Percentiles rank a stretch among this genome's conserved stretches.
These are phyloP conservation scores for Rubia occidens DNA, from an alignment of 305 asterid genomes.

Conservation along the genomic window DNA sequence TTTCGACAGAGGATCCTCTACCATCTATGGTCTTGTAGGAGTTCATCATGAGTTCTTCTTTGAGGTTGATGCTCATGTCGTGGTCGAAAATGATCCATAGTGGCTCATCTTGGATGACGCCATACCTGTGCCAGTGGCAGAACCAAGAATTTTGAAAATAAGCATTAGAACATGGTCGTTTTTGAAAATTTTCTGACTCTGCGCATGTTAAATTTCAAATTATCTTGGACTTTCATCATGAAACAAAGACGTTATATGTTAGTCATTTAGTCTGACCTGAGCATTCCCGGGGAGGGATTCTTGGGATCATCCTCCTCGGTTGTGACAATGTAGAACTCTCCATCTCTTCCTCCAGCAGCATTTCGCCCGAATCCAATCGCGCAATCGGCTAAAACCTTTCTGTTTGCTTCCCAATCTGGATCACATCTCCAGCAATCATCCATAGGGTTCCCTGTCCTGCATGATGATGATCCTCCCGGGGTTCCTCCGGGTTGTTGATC, in stretches of 20 bases:
- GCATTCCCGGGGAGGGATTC: constrained; percentile 26
- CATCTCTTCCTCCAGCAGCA: constrained; percentile 33
- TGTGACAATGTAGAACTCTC: constrained; percentile 27
- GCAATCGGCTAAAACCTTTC: constrained; percentile 31
- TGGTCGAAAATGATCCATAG: constrained; percentile 23
- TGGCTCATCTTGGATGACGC: constrained; percentile 22
- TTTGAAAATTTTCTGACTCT: neutral
- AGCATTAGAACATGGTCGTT: neutral
- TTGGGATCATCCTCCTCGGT: constrained; percentile 27
- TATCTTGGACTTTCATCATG: too few relatives aligned
- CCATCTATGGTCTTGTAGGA: constrained; percentile 28
- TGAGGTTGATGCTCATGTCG: constrained; percentile 18
- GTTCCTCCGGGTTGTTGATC: constrained; percentile 1
- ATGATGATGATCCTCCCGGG: constrained; percentile 9
- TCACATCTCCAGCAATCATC: constrained; percentile 41
- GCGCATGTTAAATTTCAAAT: too few relatives aligned
- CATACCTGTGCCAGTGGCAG: constrained; percentile 5
- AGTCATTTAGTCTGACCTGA: constrained; percentile 1
- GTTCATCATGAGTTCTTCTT: constrained; percentile 23
- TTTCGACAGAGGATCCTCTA: constrained; percentile 17
- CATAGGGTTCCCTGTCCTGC: constrained; percentile 29
- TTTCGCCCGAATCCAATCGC: constrained; percentile 29
- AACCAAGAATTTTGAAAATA: neutral
- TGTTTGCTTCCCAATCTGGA: constrained; percentile 29
- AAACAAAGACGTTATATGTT: too few relatives aligned